Evolutionary conservation across 805 yeast genomes (phyloP), one percentile per base, ranked within the genome.

Genomic region (Wickerhamomyces ciferrii): DNA sequence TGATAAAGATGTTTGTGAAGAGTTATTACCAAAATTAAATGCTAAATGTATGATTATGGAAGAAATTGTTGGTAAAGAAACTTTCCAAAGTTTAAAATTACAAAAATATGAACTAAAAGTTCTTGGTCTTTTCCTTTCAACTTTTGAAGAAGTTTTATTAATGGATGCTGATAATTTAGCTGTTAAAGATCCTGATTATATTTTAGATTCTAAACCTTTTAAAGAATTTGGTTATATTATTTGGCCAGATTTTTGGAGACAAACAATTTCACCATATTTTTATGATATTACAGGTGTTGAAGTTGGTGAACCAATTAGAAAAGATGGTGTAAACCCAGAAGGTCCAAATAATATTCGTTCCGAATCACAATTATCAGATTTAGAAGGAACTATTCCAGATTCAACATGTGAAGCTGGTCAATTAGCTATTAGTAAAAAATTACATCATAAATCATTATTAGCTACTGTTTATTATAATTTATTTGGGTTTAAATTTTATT

Each of bases 401-500:
- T 84, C 87, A 5, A 71, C 87, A 9, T 75, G 83, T 6, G 92
- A 85, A 65, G 79, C 89, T 2, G 94, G 91, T 15, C 84, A 83
- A 67, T 60, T 85, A 21, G 59, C 85, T 54, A 72, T 85, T 21
- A 81, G 84, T 62, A 84, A 83, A 52, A 65, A 72, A 13, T 61
- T 70, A 4, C 91, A 84, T 59, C 61, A 79, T 51, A 77, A 71
- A 49, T 78, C 88, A 0, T 62, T 84, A 39, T 56, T 84, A 24
- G 66, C 84, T 38, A 70, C 85, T 6, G 69, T 81, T 37, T 85
- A 83, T 62, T 85, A 85, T 61, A 84, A 84, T 57, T 66, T 81
- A 13, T 68, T 68, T 62, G 94, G 94, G 0, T 88, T 88, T 17
- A 63, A 74, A 23, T 79, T 72, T 61, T 85, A 80, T 61, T 85